Percentiles rank a stretch among this genome's conserved stretches.
These are phyloP conservation scores for Conticribra weissflogii DNA, from an alignment of 108 stramenopile genomes.

Conservation along the genomic window DNA sequence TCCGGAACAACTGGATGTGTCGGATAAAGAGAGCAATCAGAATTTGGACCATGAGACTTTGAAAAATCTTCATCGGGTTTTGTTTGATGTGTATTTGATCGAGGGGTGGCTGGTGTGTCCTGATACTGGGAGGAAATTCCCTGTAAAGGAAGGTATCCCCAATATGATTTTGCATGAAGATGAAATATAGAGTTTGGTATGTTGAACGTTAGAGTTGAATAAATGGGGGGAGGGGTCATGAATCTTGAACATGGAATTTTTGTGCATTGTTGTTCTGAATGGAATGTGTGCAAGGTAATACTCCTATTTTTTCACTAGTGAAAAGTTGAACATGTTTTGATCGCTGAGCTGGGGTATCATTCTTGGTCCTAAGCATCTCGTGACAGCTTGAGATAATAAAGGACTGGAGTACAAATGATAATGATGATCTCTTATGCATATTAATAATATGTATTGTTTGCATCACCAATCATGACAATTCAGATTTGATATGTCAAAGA, in stretches of 20 bases:
- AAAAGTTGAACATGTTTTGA: too few relatives aligned
- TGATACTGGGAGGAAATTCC: slow-evolving; percentile 89
- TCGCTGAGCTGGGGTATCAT: too few relatives aligned
- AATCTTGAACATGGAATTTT: not conserved
- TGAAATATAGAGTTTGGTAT: slow-evolving; percentile 73
- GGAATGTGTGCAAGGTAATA: too few relatives aligned
- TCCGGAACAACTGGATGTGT: slow-evolving; percentile 37
- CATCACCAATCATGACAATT: too few relatives aligned
- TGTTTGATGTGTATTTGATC: slow-evolving; percentile 91
- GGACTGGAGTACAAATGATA: too few relatives aligned
- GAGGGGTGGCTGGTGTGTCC: slow-evolving; percentile 92
- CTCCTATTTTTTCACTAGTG: too few relatives aligned
- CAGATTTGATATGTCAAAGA: too few relatives aligned
- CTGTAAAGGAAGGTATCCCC: slow-evolving; percentile 93
- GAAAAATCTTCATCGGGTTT: slow-evolving; percentile 62
- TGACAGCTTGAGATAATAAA: too few relatives aligned
- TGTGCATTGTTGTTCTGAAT: slow-evolving; percentile 2
- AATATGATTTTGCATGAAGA: slow-evolving; percentile 99
- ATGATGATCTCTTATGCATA: too few relatives aligned
- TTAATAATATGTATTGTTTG: too few relatives aligned
- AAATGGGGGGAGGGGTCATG: too few relatives aligned
- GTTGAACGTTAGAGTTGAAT: not conserved
- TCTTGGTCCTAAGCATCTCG: too few relatives aligned
- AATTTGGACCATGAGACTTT: slow-evolving; percentile 42
- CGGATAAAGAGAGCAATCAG: slow-evolving; percentile 38